Base-by-base conservation (phyloP, 345 rosid species). In the Lepidium didymum region DNA sequence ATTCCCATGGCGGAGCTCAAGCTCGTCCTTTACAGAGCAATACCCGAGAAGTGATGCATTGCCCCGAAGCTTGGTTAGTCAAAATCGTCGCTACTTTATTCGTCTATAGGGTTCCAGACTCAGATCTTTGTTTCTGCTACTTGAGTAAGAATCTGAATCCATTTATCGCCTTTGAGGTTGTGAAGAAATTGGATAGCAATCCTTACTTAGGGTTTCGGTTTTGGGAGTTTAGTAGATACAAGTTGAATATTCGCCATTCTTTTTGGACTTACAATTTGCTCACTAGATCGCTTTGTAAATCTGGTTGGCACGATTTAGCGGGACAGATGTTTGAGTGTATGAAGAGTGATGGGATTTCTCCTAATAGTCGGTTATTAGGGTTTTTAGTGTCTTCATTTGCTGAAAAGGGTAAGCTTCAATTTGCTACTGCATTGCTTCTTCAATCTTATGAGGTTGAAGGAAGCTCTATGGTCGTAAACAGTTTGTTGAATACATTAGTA, bases 341-440 rank as follows among this genome's bases (percentile, higher is more conserved):
- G 97, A 86, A 78, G 81, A 80, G 47, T 58, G 99, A 91, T 67
- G 96, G 95, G 27, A 76, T 80, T 71, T 74, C 80, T 45, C 81
- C 81, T 0, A 83, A 87, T 68, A 43, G 73, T 67, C 36, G 69
- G 0, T 62, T 84, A 15, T 52, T 85, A 52, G 82, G 85, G 11
- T 87, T 84, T 65, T 40, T 93, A 72, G 75, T 88, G 1, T 72
- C 79, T 11, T 83, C 86, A 0, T 82, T 80, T 55, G 81, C 55
- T 18, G 79, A 75, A 31, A 82, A 77, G 2, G 87, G 83, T 25
- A 70, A 78, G 58, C 72, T 86, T 38, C 82, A 75, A 42, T 18
- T 77, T 38, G 86, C 79, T 6, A 82, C 67, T 78, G 79, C 73
- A 10, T 68, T 90, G 80, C 79, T 90, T 70, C 69, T 80, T 50